Conservation (phyloP, 169 alveolate species). For the Plasmodium yoelii region DNA sequence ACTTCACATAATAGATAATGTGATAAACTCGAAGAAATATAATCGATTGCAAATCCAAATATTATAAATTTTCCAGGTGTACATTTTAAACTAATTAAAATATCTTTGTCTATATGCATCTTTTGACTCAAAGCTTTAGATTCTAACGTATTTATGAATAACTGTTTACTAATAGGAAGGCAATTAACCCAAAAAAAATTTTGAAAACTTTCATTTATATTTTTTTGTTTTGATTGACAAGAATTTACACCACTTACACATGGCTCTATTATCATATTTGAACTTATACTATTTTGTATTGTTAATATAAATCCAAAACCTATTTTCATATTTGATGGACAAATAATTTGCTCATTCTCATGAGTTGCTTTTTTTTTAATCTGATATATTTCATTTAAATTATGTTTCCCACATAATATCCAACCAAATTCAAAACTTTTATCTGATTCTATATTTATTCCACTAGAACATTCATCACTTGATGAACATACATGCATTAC, state of each 20-base stretch:
- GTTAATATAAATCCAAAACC: constrained; percentile 71
- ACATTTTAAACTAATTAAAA: constrained; percentile 43
- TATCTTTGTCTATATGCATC: constrained; percentile 29
- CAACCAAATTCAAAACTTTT: constrained; percentile 75
- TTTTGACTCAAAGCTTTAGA: constrained; percentile 50
- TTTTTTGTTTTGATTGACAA: neutral
- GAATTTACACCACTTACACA: constrained; percentile 46
- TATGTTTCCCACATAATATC: constrained; percentile 66
- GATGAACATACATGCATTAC: constrained; percentile 60
- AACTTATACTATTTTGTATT: constrained; percentile 18
- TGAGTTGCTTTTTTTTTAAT: constrained; percentile 16
- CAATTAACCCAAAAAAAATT: constrained; percentile 71
- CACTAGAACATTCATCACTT: constrained; percentile 41
- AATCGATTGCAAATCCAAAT: constrained; percentile 75
- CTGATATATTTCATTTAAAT: constrained; percentile 49
- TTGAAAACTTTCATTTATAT: constrained; percentile 18
- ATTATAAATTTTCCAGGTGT: constrained; percentile 58
- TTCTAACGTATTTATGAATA: constrained; percentile 38
- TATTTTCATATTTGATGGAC: constrained; percentile 73
- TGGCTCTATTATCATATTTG: constrained; percentile 40
- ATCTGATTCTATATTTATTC: constrained; percentile 52
- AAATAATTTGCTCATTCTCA: constrained; percentile 25
- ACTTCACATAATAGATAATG: constrained; percentile 55
- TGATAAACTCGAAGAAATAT: constrained; percentile 24
- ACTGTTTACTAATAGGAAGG: constrained; percentile 21